Evolutionary conservation across 495 filamentous ascomycete species (phyloP), one percentile per base, ranked within the genome.

Genomic region (Penicillium malachiteum): DNA sequence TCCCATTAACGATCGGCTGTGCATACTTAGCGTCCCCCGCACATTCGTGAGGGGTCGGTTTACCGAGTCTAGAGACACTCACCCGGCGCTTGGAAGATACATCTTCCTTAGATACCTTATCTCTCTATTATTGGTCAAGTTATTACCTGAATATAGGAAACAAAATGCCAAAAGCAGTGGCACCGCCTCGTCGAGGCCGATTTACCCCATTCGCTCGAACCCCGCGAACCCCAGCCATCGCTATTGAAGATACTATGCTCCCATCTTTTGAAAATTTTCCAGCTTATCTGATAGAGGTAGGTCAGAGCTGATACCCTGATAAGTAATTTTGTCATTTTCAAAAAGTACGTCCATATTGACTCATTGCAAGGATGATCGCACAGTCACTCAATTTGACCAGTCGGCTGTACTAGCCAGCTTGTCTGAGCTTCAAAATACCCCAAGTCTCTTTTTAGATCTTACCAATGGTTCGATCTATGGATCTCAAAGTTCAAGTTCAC

Each of bases 91-190:
- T 37, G 8, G 34, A 37, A 37, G 8, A 9, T 9, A 0, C 14
- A 5, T 32, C 16, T 26, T 46, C 21, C n/a, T 12, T 7, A 46
- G 43, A 46, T 46, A 30, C 18, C 43, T 46, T 46, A 46, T 46
- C 43, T 32, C 11, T 8, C 12, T 2, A 21, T 13, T 26, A 21
- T 26, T 46, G 43, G 30, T 16, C n/a, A 26, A 16, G 0, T n/a
- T 11, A 30, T n/a, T 13, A 30, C n/a, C 31, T 13, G 43, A 32
- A 46, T 31, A 32, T 14, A 33, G 3, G 26, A 37, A 13, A 37
- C 9, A 13, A 37, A 12, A 46, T 49, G 46, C 46, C 46, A 7
- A 49, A 49, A 49, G 46, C 46, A 9, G 33, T 49, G 31, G 33
- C 46, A 35, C 5, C 14, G 5, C 32, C 30, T n/a, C 31, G 46